Base-by-base conservation (phyloP, 2,329 filamentous ascomycete species). In the Plectosphaerella plurivora region DNA sequence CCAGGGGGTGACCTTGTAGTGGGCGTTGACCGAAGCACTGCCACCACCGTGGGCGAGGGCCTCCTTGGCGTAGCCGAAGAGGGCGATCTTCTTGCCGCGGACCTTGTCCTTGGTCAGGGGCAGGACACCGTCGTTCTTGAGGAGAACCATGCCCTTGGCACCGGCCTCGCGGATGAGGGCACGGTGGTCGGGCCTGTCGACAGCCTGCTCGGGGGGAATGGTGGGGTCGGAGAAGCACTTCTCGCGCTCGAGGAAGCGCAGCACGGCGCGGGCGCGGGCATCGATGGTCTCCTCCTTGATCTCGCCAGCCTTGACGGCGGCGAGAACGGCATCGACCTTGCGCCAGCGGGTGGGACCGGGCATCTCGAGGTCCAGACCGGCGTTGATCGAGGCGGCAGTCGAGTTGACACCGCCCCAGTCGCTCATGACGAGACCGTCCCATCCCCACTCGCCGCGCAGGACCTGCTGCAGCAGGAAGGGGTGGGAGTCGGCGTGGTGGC, bases 51-150 rank as follows among this genome's bases (percentile, higher is more conserved):
- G 65, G 22, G 66, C 65, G 8, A 69, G 57, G 8, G 66, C 63
- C 20, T 57, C 60, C 53, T 68, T 69, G 47, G 67, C 61, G 25
- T 69, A 63, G 1, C 68, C 67, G 37, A 72, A 57, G 8, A 70
- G 47, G 22, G 65, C 64, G 51, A 68, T 61, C 50, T 61, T 66
- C 52, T 66, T 68, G 35, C 64, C 65, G 53, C 62, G 62, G 18
- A 65, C 52, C 53, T 61, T 62, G 1, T 64, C 61, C 35, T 58
- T 63, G 46, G 47, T 72, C 5, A 82, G 60, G 0, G 84, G 84
- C 1, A 88, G 69, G 2, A 81, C 66, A 11, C 68, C 65, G 18
- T 83, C 72, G 53, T 88, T 88, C 67, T 87, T 86, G 39, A 87
- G 68, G 11, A 87, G 73, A 1, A 87, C 82, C 11, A 86, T 79